Evolutionary conservation across 805 yeast genomes (phyloP).

Genomic region (Teunomyces cretensis): DNA sequence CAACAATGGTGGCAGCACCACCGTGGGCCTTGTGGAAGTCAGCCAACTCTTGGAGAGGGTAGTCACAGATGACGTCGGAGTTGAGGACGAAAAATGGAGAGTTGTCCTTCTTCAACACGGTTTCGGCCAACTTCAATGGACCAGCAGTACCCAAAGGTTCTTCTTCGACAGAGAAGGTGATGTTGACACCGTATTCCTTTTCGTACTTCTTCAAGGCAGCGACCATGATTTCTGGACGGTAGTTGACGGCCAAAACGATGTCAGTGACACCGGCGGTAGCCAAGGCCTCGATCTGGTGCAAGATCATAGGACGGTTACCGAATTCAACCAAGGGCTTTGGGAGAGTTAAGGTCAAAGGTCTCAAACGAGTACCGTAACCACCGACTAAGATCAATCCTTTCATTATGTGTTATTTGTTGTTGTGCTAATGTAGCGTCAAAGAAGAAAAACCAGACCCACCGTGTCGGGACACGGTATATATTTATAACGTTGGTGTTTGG

Average conservation of each 20-base stretch:
- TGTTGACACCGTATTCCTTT: constrained; percentile 87
- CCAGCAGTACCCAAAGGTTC: constrained; percentile 99
- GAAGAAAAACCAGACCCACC: neutral
- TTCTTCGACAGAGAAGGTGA: constrained; percentile 97
- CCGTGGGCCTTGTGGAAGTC: constrained; percentile 94
- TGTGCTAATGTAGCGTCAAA: constrained; percentile 4
- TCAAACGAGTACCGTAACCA: constrained; percentile 99
- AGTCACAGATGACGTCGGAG: constrained; percentile 98
- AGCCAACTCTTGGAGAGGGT: constrained; percentile 92
- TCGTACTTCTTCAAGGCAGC: constrained; percentile 92
- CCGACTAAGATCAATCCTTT: constrained; percentile 98
- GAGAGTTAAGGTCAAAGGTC: constrained; percentile 92
- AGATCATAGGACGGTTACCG: constrained; percentile 98
- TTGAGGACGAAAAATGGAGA: constrained; percentile 96
- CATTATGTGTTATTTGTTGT: constrained; percentile 46
- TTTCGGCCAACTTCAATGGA: constrained; percentile 96
- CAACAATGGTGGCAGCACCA: constrained; percentile 97
- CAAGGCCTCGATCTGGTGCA: constrained; percentile 97
- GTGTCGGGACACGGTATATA: constrained; percentile 4
- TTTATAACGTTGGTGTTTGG: constrained; percentile 3
- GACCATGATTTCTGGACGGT: constrained; percentile 99
- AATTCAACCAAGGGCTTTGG: constrained; percentile 98
- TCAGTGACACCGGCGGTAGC: constrained; percentile 99
- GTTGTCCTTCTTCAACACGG: constrained; percentile 88
- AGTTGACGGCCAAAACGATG: constrained; percentile 97